Conservation (phyloP, 306 rosid genomes). For the Prinsepia uniflora region DNA sequence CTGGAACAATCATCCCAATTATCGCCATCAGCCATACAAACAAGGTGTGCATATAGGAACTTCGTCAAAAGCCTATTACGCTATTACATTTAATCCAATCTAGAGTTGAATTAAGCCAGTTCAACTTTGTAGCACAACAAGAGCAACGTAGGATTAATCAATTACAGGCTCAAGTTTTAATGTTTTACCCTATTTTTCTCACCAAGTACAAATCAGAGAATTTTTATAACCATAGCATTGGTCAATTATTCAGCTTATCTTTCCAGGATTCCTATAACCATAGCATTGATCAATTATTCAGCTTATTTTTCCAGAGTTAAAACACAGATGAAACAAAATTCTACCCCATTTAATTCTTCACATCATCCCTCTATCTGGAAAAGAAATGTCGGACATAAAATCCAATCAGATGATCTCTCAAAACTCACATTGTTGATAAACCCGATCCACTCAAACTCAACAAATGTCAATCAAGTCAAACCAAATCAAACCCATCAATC, state of each 20-base stretch:
- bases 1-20: constrained; percentile 40
- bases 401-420: neutral
- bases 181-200: neutral
- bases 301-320: neutral
- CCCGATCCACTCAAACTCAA: neutral
- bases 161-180: neutral
- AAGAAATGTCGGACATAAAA: neutral
- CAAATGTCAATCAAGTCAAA: neutral
- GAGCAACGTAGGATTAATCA: neutral
- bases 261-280: neutral
- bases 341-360: neutral
- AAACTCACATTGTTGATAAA: neutral
- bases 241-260: neutral
- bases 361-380: neutral
- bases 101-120: neutral
- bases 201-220: neutral
- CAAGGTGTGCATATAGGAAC: neutral
- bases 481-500: neutral
- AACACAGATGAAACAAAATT: neutral
- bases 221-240: neutral
- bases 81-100: neutral
- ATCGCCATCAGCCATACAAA: constrained; percentile 10
- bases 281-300: neutral
- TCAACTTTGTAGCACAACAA: neutral
- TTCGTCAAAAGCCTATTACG: neutral